Evolutionary conservation across 495 filamentous ascomycete genomes (phyloP).

Genomic region (Podospora australis): DNA sequence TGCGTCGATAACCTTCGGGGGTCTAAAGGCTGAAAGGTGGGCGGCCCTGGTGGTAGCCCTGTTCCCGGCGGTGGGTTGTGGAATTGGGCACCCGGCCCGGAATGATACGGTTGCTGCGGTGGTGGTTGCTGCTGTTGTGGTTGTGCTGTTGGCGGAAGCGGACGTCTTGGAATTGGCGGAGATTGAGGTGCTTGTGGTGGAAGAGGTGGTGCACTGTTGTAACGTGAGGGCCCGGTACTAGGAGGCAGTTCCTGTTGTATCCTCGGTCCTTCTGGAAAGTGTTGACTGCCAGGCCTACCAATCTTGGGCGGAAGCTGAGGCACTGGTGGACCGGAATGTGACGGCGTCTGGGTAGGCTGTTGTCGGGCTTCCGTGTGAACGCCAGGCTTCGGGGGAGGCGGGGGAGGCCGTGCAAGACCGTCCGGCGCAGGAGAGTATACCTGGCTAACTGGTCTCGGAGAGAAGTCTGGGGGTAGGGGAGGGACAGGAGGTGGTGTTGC

Average conservation of each 20-base stretch:
- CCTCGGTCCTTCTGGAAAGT: constrained; percentile 12
- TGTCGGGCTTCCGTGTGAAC: constrained; percentile 22
- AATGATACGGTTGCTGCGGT: no score
- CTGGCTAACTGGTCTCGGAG: constrained; percentile 15
- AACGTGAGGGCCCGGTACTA: constrained; percentile 31
- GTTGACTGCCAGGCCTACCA: constrained; percentile 24
- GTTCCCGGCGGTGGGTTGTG: constrained; percentile 10
- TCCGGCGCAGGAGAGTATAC: constrained; percentile 7
- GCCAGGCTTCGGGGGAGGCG: constrained; percentile 40
- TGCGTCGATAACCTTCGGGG: no score
- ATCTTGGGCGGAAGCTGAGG: constrained; percentile 32
- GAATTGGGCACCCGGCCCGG: background rate
- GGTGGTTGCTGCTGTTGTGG: constrained; percentile 6
- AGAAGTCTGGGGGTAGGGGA: constrained; percentile 32
- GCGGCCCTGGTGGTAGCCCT: background rate
- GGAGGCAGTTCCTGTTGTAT: constrained; percentile 22
- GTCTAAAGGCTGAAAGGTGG: no score
- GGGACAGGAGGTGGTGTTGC: constrained; percentile 35
- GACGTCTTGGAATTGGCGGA: constrained; percentile 2
- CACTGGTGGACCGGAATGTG: constrained; percentile 23
- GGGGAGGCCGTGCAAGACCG: constrained; percentile 27
- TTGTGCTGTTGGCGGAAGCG: constrained; percentile 5
- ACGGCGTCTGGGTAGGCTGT: constrained; percentile 8
- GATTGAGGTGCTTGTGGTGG: constrained; percentile 24
- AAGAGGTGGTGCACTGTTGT: constrained; percentile 38